Base-by-base conservation (phyloP, 257 asterid genomes). In the Verbascum thapsus region DNA sequence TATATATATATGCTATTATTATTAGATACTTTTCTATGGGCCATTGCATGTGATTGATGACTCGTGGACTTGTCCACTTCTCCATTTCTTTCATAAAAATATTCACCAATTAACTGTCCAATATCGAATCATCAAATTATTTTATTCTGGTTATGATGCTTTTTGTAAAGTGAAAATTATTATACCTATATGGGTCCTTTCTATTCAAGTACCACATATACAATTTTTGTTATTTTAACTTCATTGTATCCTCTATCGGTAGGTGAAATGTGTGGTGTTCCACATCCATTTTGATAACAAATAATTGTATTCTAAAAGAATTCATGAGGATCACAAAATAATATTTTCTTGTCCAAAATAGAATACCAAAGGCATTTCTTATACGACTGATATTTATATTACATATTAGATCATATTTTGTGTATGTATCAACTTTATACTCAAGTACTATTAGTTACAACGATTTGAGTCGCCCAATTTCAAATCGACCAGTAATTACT, bases 41-140 rank as follows among this genome's bases (percentile, higher is more conserved):
- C 52, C 73, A 59, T 59, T 15, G 22, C 67, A 67, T 71, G 69
- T 66, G 63, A 60, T 66, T 55, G 68, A 65, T 70, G 61, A 56
- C 68, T 61, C 64, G 56, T 66, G 73, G 73, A 66, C 37, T 49
- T 37, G 60, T 64, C 66, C 57, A 45, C 40, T 54, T 47, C 23
- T 39, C 23, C 41, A 9, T 39, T 23, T 45, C 7, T 41, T 63
- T 7, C 8, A 51, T 32, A 54, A 12, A 18, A 13, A 18, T 17
- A 32, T 16, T 41, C 13, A 30, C 40, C 40, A 26, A 43, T 62
- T 44, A 37, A 43, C 45, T 16, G 32, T 40, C 56, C 56, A 16
- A 20, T 55, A 59, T 15, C 32, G 41, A 39, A 5, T 30, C 6
- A 61, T 23, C 56, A 50, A 18, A 16, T 11, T 50, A 11, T 35